phyloP scores from a whole-genome alignment of 176 grass and related monocot genomes.

The Bolboschoenus planiculmis region DNA sequence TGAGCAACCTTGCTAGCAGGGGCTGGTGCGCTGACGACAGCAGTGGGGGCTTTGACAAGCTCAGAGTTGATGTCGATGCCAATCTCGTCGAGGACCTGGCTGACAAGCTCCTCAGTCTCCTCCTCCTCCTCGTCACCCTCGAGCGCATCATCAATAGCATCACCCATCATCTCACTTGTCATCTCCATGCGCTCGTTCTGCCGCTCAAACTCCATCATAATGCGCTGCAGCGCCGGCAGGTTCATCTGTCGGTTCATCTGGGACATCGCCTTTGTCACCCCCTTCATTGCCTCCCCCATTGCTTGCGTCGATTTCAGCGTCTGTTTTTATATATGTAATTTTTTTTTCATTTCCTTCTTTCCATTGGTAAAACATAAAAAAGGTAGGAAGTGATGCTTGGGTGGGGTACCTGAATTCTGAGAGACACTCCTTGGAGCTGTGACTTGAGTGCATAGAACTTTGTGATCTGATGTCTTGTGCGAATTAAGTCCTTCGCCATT shows the following conservation, averaged over 20 bases:
- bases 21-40: constrained; percentile 38
- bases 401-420: constrained; percentile 64
- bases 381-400: too few species aligned
- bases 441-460: constrained; percentile 80
- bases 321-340: constrained; percentile 20
- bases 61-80: constrained; percentile 62
- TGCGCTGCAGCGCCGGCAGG: constrained; percentile 52
- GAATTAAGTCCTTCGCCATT: constrained; percentile 77
- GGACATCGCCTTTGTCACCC: constrained; percentile 69
- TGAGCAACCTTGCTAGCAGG: constrained; percentile 41
- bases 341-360: background rate
- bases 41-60: constrained; percentile 55
- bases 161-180: constrained; percentile 63
- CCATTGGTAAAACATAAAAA: too few species aligned
- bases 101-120: constrained; percentile 69
- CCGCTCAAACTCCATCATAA: constrained; percentile 73
- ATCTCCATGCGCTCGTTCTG: constrained; percentile 88
- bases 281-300: constrained; percentile 80
- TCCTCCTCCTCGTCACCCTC: constrained; percentile 71
- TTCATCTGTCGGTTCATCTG: constrained; percentile 80
- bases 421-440: constrained; percentile 64
- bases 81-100: constrained; percentile 76
- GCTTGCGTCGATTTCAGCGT: constrained; percentile 75
- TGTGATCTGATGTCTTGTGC: constrained; percentile 76
- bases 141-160: constrained; percentile 64